These are phyloP conservation scores for Suillus tomentosus DNA, from an alignment of 768 basidiomycete species.

Conservation along the genomic window DNA sequence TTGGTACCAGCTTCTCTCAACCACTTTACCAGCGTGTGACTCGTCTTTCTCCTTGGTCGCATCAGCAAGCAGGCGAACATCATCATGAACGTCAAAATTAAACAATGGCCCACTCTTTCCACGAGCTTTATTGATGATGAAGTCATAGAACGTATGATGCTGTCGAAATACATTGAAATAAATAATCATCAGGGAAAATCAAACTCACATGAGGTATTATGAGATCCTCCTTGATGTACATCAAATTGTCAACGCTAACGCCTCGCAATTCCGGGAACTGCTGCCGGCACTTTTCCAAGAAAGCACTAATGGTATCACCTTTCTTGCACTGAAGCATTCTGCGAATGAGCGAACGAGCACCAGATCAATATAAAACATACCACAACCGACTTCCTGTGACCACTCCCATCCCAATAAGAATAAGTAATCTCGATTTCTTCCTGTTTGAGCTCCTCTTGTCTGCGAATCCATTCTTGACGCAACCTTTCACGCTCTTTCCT, in stretches of 20 bases:
- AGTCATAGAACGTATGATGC: constrained; percentile 99
- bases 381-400: constrained; percentile 88
- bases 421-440: constrained; percentile 91
- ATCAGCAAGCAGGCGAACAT: constrained; percentile 91
- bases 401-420: constrained; percentile 98
- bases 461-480: constrained; percentile 83
- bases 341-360: neutral
- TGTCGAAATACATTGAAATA: constrained; percentile 33
- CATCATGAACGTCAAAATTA: constrained; percentile 99
- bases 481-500: constrained; percentile 86
- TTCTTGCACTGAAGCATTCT: constrained; percentile 81
- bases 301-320: constrained; percentile 83
- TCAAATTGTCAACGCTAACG: constrained; percentile 91
- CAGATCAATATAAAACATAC: constrained; percentile 49
- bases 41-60: constrained; percentile 98
- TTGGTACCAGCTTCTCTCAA: constrained; percentile 94
- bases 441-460: constrained; percentile 66
- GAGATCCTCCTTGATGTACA: constrained; percentile 99
- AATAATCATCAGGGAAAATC: constrained; percentile 1
- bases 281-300: constrained; percentile 90
- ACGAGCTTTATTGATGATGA: constrained; percentile 96
- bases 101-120: constrained; percentile 98
- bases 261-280: constrained; percentile 93
- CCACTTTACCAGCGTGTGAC: constrained; percentile 97
- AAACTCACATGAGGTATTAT: constrained; percentile 90